Evolutionary conservation across 257 asterid genomes (phyloP).

Genomic region (Solanum piurae): DNA sequence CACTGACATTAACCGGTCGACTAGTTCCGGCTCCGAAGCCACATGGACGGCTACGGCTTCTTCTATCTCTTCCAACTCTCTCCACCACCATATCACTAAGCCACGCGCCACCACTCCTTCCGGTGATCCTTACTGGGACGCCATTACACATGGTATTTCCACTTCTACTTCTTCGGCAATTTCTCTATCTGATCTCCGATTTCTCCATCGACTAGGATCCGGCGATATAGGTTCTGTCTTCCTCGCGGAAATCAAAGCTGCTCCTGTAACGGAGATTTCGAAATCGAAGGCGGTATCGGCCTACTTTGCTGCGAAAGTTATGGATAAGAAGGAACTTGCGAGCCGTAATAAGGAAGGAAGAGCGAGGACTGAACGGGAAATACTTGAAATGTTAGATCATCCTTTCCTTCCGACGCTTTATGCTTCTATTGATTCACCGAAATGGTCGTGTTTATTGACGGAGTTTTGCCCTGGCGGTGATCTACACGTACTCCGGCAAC

Average conservation of each 20-base stretch:
- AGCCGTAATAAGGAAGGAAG: conserved; percentile 82
- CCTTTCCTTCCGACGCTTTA: conserved; percentile 85
- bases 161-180: conserved; percentile 24
- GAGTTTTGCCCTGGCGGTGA: conserved; percentile 99
- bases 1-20: conserved; percentile 76
- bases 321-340: conserved; percentile 78
- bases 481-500: conserved; percentile 93
- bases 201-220: conserved; percentile 83
- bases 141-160: conserved; percentile 35
- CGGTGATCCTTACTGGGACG: conserved; percentile 71
- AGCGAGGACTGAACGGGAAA: conserved; percentile 80
- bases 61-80: conserved; percentile 16
- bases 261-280: conserved; percentile 13
- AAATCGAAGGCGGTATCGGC: conserved; percentile 14
- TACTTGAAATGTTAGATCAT: conserved; percentile 77
- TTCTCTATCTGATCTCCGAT: conserved; percentile 71
- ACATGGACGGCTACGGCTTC: conserved; percentile 57
- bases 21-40: conserved; percentile 81
- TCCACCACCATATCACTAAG: conserved; percentile 21
- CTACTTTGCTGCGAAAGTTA: conserved; percentile 79
- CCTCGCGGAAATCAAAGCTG: conserved; percentile 61
- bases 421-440: conserved; percentile 69
- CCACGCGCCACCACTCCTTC: conserved; percentile 45
- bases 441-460: conserved; percentile 79
- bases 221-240: conserved; percentile 95